Evolutionary conservation across 805 yeast genomes (phyloP).

Genomic region (Brettanomyces custersianus): DNA sequence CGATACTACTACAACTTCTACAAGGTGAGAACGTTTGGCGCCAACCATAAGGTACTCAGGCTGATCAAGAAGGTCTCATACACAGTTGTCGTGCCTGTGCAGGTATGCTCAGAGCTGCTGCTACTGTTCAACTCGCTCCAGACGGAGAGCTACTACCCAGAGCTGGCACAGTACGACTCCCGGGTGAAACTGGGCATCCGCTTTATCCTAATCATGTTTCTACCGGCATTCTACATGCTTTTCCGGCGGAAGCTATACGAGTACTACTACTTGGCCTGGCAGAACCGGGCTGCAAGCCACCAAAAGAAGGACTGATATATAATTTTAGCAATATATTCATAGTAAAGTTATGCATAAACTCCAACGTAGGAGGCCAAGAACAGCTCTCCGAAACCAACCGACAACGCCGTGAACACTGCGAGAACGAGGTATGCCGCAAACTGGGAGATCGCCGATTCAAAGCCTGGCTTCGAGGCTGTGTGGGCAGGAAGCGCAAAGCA

Average conservation of each 20-base stretch:
- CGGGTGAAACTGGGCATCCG: slow-evolving; percentile 1
- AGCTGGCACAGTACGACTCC: slow-evolving; percentile 9
- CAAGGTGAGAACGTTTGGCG: slow-evolving; percentile 20
- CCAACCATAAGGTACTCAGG: slow-evolving; percentile 12
- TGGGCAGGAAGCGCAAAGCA: slow-evolving; percentile 1
- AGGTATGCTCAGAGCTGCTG: slow-evolving; percentile 14
- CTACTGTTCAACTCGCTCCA: slow-evolving; percentile 13
- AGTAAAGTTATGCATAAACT: slow-evolving; percentile 21
- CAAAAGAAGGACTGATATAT: background rate
- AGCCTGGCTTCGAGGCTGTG: background rate
- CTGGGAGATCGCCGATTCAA: background rate
- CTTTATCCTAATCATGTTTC: slow-evolving; percentile 2
- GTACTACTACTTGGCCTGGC: slow-evolving; percentile 3
- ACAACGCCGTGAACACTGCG: slow-evolving; percentile 14
- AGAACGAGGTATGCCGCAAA: slow-evolving; percentile 9
- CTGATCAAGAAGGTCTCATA: slow-evolving; percentile 10
- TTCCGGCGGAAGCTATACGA: slow-evolving; percentile 5
- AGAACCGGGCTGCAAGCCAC: background rate
- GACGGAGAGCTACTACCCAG: slow-evolving; percentile 11
- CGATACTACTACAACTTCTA: slow-evolving; percentile 18
- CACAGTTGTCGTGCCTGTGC: slow-evolving; percentile 15
- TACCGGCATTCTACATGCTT: slow-evolving; percentile 6
- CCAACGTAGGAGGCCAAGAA: slow-evolving; percentile 24
- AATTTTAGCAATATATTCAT: too few relatives aligned
- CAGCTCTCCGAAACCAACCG: slow-evolving; percentile 21